Evolutionary conservation across 495 filamentous ascomycete species (phyloP).

Genomic region (Lepidopterella palustris): DNA sequence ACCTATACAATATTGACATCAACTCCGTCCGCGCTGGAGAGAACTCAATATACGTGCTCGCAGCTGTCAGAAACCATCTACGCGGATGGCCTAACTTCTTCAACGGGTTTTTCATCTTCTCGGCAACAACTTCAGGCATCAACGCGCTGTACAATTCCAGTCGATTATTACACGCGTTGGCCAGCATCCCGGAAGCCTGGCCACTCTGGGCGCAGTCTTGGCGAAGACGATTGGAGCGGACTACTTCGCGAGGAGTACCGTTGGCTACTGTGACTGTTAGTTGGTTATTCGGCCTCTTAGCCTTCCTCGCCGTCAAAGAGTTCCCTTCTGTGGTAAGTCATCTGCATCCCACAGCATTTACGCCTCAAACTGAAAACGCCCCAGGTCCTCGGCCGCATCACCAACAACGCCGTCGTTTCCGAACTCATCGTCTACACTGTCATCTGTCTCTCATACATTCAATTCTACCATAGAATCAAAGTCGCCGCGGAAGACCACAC

Average conservation of each 20-base stretch:
- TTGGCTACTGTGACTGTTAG: slow-evolving; percentile 44
- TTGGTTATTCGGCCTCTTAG: slow-evolving; percentile 43
- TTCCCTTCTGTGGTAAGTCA: slow-evolving; percentile 36
- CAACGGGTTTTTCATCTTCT: slow-evolving; percentile 47
- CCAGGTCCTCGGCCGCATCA: slow-evolving; percentile 33
- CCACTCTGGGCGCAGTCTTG: slow-evolving; percentile 33
- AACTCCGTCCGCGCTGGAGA: slow-evolving; percentile 41
- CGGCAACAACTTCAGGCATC: slow-evolving; percentile 42
- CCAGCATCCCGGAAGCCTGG: slow-evolving; percentile 37
- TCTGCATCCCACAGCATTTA: slow-evolving; percentile 5
- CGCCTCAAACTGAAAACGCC: background rate
- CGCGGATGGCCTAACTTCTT: slow-evolving; percentile 41
- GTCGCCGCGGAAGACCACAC: slow-evolving; percentile 22
- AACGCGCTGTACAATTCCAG: slow-evolving; percentile 45
- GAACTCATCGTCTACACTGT: slow-evolving; percentile 41
- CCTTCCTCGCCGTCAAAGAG: slow-evolving; percentile 43
- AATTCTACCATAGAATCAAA: slow-evolving; percentile 35
- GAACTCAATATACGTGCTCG: slow-evolving; percentile 44
- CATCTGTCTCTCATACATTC: slow-evolving; percentile 43
- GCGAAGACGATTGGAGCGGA: slow-evolving; percentile 38
- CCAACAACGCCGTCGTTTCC: slow-evolving; percentile 45
- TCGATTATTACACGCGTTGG: slow-evolving; percentile 43
- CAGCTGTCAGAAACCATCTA: slow-evolving; percentile 41
- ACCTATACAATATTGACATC: slow-evolving; percentile 26
- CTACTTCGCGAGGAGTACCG: slow-evolving; percentile 45